phyloP scores from a whole-genome alignment of 2,329 filamentous ascomycete species.

The Colletotrichum sansevieriae region DNA sequence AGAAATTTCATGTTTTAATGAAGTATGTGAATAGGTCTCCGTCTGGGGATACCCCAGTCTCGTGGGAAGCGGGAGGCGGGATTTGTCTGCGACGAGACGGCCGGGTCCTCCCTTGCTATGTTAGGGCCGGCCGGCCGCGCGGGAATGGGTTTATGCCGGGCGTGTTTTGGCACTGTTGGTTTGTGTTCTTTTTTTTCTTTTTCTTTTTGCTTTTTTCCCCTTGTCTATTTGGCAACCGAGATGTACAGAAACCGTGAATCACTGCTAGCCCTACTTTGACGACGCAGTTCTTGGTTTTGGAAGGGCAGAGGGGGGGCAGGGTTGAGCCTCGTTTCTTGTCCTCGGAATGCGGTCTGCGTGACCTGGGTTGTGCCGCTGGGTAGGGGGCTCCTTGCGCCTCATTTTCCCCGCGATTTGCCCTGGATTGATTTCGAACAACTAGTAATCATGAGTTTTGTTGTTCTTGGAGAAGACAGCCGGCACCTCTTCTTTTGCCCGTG shows the following conservation, averaged over 20 bases:
- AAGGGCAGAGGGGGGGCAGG: background rate
- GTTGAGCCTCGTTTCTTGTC: background rate
- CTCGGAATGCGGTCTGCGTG: background rate
- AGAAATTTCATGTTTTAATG: constrained; percentile 16
- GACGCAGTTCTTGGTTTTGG: background rate
- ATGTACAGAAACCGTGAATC: background rate
- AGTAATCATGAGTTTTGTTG: no score
- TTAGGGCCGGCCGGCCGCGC: background rate
- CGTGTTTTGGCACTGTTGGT: constrained; percentile 25
- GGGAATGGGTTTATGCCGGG: constrained; percentile 5
- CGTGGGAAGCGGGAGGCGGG: constrained; percentile 13
- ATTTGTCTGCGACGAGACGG: background rate
- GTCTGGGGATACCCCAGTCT: constrained; percentile 18
- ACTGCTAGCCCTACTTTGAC: constrained; percentile 7
- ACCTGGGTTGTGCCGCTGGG: no score
- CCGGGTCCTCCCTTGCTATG: background rate
- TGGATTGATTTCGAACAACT: no score
- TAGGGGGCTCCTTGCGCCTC: no score
- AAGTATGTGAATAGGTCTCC: background rate
- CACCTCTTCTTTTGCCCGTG: no score
- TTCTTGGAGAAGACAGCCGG: no score
- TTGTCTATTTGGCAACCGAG: background rate
- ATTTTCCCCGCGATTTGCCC: no score
- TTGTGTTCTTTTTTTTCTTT: background rate
- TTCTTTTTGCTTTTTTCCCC: background rate